Conservation (phyloP, 1,284 basidiomycete genomes). For the Bjerkandera adusta region DNA sequence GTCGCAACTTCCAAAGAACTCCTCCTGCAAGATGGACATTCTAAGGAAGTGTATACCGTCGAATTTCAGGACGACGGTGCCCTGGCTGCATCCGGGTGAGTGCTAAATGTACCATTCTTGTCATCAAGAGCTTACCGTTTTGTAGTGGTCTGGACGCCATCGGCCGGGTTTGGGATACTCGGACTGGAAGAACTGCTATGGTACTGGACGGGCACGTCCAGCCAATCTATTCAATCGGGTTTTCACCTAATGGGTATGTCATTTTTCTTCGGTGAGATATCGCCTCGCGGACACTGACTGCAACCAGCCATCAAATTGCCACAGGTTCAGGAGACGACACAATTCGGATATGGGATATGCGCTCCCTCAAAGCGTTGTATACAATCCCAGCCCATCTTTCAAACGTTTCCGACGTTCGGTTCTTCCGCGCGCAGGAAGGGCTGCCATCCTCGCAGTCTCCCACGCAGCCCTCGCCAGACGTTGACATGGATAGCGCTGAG, state of each 20-base stretch:
- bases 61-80: slow-evolving; percentile 97
- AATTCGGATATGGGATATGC: slow-evolving; percentile 98
- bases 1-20: slow-evolving; percentile 80
- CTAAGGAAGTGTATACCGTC: slow-evolving; percentile 93
- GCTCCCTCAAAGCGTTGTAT: slow-evolving; percentile 88
- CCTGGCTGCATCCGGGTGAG: slow-evolving; percentile 87
- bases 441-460: slow-evolving; percentile 25
- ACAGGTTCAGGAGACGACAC: slow-evolving; percentile 98
- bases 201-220: slow-evolving; percentile 97
- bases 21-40: slow-evolving; percentile 94
- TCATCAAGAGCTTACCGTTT: neutral
- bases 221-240: slow-evolving; percentile 89
- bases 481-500: slow-evolving; percentile 35
- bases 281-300: slow-evolving; percentile 14
- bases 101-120: slow-evolving; percentile 9
- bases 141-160: slow-evolving; percentile 92
- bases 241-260: slow-evolving; percentile 91
- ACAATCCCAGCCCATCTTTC: slow-evolving; percentile 96
- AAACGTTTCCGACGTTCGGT: slow-evolving; percentile 93
- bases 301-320: slow-evolving; percentile 91
- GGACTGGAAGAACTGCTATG: slow-evolving; percentile 96
- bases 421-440: slow-evolving; percentile 68
- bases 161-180: slow-evolving; percentile 94
- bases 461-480: slow-evolving; percentile 38
- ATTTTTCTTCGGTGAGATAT: no score